Evolutionary conservation across 257 asterid genomes (phyloP).

Genomic region (Thymus mandschuricus): DNA sequence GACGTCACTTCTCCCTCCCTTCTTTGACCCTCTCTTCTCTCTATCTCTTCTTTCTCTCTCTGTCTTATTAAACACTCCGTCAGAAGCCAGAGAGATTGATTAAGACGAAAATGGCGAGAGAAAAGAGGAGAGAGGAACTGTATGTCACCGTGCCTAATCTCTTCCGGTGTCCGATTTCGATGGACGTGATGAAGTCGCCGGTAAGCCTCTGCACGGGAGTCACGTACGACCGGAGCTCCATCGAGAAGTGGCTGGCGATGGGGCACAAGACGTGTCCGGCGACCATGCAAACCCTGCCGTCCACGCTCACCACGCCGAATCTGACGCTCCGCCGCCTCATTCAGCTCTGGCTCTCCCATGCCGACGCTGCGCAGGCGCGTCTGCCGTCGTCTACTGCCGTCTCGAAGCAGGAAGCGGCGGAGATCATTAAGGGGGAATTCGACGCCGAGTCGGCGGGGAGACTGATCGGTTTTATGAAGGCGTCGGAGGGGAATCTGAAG

Average conservation of each 20-base stretch:
- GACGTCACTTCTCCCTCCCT: constrained; percentile 41
- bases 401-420: constrained; percentile 47
- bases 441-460: constrained; percentile 41
- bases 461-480: constrained; percentile 46
- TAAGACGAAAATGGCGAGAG: constrained; percentile 44
- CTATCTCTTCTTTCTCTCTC: background rate
- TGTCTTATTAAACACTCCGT: constrained; percentile 32
- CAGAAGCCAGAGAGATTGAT: background rate
- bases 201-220: constrained; percentile 95
- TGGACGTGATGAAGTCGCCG: constrained; percentile 97
- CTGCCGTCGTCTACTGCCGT: constrained; percentile 28
- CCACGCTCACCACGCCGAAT: constrained; percentile 75
- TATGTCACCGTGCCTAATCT: constrained; percentile 69
- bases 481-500: constrained; percentile 61
- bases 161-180: constrained; percentile 93
- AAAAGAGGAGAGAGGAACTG: constrained; percentile 50
- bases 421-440: constrained; percentile 37
- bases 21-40: constrained; percentile 33
- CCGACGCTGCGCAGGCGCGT: constrained; percentile 36
- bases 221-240: constrained; percentile 90
- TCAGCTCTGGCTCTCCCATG: constrained; percentile 67
- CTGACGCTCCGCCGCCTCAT: constrained; percentile 94
- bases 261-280: constrained; percentile 97
- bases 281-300: constrained; percentile 79
- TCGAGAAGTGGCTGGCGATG: constrained; percentile 79